These are phyloP conservation scores for Ambrosia artemisiifolia DNA, from an alignment of 129 eudicot genomes.

Conservation along the genomic window DNA sequence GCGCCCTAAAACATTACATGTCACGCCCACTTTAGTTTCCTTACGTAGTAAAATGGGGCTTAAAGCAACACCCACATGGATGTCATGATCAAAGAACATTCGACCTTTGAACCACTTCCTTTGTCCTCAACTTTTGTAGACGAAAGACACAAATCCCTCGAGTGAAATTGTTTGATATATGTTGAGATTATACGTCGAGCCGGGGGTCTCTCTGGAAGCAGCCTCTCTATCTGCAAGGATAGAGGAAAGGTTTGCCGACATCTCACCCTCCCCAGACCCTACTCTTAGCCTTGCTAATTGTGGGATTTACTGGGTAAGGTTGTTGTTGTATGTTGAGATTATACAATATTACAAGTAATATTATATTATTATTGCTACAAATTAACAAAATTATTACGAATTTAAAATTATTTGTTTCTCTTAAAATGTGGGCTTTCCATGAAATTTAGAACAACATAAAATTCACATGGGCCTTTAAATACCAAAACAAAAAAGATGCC, in stretches of 20 bases:
- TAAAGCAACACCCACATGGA: constrained; percentile 14
- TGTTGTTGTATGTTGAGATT: too few relatives aligned
- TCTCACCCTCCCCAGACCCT: too few relatives aligned
- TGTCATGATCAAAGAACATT: not conserved
- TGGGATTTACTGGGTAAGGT: too few relatives aligned
- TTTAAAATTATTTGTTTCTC: constrained; percentile 9
- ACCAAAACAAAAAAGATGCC: not conserved
- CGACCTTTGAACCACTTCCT: not conserved
- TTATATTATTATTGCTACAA: too few relatives aligned
- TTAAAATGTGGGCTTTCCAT: constrained; percentile 6
- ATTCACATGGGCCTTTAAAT: constrained; percentile 2
- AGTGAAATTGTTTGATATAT: not conserved
- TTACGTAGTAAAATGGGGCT: not conserved
- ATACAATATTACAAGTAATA: too few relatives aligned
- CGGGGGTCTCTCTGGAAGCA: too few relatives aligned
- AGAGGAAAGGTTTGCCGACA: too few relatives aligned
- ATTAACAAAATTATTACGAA: too few relatives aligned
- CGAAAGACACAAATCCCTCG: not conserved
- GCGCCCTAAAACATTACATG: too few relatives aligned
- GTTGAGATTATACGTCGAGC: constrained; percentile 12
- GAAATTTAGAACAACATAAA: not conserved
- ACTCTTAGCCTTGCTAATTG: too few relatives aligned
- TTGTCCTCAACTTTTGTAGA: not conserved
- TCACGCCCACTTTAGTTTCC: too few relatives aligned
- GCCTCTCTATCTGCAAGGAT: too few relatives aligned